Base-by-base conservation (phyloP, 345 rosid species). In the Ceriops decandra region DNA sequence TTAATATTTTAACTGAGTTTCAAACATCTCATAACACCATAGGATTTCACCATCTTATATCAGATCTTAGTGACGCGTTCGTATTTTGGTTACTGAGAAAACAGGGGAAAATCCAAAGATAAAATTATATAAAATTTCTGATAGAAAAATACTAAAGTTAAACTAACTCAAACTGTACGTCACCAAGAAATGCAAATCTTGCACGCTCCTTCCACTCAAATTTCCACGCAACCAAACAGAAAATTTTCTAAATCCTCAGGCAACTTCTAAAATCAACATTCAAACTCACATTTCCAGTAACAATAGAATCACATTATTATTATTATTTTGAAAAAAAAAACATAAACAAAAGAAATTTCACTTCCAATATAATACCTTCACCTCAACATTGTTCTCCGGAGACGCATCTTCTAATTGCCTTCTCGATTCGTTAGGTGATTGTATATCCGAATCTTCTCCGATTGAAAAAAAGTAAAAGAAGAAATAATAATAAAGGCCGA, bases 381-480 rank as follows among this genome's bases (percentile, higher is more conserved):
- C 53, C 67, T 86, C 85, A 52, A 52, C 74, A 24, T 77, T 83
- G 59, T 68, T 79, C 68, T 62, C 62, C 54, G 67, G 32, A 72
- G 69, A 72, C 67, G 70, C 67, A 13, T 64, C 67, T 7, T 66
- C 74, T 7, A 58, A 42, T 42, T 69, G 62, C 17, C 17, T 69
- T 6, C 27, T 27, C 53, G 69, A 49, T 64, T 68, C 73, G 22
- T 63, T 61, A 72, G 81, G 72, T 36, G 83, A 81, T 60, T 67
- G 79, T 65, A 77, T 81, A 67, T 82, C 95, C 67, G 77, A 69
- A 68, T 88, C 98, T 87, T 76, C 80, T 68, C 62, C 70, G 75
- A 72, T 54, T 57, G 35, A 72, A 57, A 24, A 24, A 24, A 24
- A 24, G 26, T 2, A 9, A 42, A 42, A 16, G 2, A 31, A 49